Conservation (phyloP, 176 grass and related monocot species). For the Zea luxurians region DNA sequence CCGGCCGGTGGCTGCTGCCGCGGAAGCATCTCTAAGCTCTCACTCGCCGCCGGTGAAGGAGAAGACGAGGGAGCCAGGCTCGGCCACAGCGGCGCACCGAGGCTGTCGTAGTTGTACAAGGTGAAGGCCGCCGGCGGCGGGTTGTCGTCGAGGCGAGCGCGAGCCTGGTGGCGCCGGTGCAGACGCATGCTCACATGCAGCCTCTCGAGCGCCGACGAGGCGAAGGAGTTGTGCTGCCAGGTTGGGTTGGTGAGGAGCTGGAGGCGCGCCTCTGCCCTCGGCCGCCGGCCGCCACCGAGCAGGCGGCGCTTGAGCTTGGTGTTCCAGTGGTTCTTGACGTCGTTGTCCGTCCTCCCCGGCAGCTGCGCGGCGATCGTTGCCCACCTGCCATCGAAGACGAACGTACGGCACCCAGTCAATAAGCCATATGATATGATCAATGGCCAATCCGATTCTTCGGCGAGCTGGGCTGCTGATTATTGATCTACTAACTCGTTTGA, state of each 20-base stretch:
- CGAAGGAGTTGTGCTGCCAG: neutral
- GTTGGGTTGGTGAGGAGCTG: constrained; percentile 1
- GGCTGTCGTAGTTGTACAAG: constrained; percentile 36
- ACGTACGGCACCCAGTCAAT: no score
- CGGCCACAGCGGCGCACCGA: constrained; percentile 23
- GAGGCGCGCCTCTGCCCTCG: constrained; percentile 26
- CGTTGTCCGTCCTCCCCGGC: constrained; percentile 94
- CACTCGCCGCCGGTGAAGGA: constrained; percentile 22
- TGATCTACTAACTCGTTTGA: no score
- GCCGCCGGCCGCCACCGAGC: constrained; percentile 46
- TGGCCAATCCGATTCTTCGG: neutral
- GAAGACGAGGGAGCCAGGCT: constrained; percentile 10
- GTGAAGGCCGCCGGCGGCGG: constrained; percentile 22
- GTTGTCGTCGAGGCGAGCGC: constrained; percentile 14
- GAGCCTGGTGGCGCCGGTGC: constrained; percentile 24
- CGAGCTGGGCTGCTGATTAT: neutral
- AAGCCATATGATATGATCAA: neutral
- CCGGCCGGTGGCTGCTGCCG: neutral
- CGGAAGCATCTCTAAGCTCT: constrained; percentile 18
- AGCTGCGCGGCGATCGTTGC: constrained; percentile 83
- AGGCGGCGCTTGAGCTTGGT: constrained; percentile 86
- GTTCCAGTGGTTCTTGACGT: constrained; percentile 99
- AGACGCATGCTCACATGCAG: constrained; percentile 49
- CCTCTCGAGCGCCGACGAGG: constrained; percentile 49
- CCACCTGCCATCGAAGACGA: constrained; percentile 46